A percentile compares a stretch with the other conserved stretches of the same genome.
These are phyloP conservation scores for Myxozyma melibiosi DNA, from an alignment of 805 yeast genomes.

Conservation along the genomic window DNA sequence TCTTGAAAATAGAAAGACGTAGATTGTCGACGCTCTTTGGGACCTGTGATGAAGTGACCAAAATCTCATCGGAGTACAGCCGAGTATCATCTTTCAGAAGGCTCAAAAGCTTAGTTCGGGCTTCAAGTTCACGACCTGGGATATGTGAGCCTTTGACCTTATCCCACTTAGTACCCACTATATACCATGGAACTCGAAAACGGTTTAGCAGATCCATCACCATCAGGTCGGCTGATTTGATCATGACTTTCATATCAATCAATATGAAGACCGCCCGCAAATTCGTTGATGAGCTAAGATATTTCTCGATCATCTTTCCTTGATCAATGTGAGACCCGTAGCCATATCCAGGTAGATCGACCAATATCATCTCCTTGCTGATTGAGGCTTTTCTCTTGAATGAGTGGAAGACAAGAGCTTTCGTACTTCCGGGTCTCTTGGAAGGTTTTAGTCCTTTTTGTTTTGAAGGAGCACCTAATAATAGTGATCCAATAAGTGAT, in stretches of 20 bases:
- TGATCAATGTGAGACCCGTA: slow-evolving; percentile 63
- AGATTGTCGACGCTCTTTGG: slow-evolving; percentile 9
- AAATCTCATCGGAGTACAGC: slow-evolving; percentile 1
- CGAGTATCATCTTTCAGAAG: too few species aligned
- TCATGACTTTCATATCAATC: slow-evolving; percentile 8
- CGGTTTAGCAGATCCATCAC: slow-evolving; percentile 8
- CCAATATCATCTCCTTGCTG: slow-evolving; percentile 62
- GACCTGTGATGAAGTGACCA: slow-evolving; percentile 10
- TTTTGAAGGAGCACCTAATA: too few species aligned
- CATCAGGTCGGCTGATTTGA: slow-evolving; percentile 6
- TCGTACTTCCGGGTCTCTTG: slow-evolving; percentile 27
- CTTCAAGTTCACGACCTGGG: too few species aligned
- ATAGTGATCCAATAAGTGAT: slow-evolving; percentile 5
- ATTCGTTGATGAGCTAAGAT: slow-evolving; percentile 55
- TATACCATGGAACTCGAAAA: slow-evolving; percentile 13
- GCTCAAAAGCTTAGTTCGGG: too few species aligned
- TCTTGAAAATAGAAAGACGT: slow-evolving; percentile 7
- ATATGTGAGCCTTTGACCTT: neutral
- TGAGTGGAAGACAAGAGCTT: slow-evolving; percentile 7
- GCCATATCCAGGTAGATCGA: slow-evolving; percentile 94
- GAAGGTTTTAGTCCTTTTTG: neutral
- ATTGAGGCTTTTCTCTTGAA: slow-evolving; percentile 47
- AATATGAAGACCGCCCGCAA: slow-evolving; percentile 17
- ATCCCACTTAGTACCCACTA: slow-evolving; percentile 24
- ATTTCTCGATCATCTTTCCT: slow-evolving; percentile 68